Percentiles rank a stretch among this genome's conserved stretches.
Evolutionary conservation across 805 yeast genomes (phyloP).

Genomic region (Wickerhamomyces kurtzmanii): DNA sequence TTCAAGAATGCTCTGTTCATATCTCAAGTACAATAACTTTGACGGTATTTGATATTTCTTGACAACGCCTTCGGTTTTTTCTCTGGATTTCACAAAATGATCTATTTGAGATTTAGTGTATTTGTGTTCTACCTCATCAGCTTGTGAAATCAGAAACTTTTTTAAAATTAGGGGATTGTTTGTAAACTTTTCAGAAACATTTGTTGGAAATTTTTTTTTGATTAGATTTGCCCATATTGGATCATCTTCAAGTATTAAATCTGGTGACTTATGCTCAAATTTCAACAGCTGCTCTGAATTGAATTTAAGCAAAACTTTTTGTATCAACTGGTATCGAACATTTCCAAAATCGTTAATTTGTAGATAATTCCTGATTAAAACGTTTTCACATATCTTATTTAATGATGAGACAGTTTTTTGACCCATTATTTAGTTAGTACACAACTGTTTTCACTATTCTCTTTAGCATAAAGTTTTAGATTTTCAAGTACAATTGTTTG

Average conservation of each 20-base stretch:
- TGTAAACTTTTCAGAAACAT: conserved; percentile 19
- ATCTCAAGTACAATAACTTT: conserved; percentile 22
- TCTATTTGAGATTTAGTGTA: conserved; percentile 5
- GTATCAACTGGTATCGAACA: conserved; percentile 21
- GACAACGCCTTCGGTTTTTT: conserved; percentile 1
- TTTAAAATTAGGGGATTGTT: conserved; percentile 11
- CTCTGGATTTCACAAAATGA: conserved; percentile 6
- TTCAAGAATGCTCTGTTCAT: conserved; percentile 19
- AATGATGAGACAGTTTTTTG: conserved; percentile 9
- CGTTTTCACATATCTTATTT: conserved; percentile 14
- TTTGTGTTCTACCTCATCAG: conserved; percentile 9
- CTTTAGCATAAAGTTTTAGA: too few relatives aligned
- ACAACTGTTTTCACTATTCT: too few relatives aligned
- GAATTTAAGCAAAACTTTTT: conserved; percentile 17
- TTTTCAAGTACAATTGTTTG: too few relatives aligned
- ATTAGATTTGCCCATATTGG: conserved; percentile 22
- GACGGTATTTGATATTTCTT: conserved; percentile 24
- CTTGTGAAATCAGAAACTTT: conserved; percentile 10
- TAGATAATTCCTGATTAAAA: conserved; percentile 9
- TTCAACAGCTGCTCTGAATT: conserved; percentile 20
- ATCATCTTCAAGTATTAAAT: conserved; percentile 26
- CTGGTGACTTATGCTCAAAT: conserved; percentile 21
- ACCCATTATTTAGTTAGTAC: too few relatives aligned
- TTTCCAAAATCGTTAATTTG: conserved; percentile 17
- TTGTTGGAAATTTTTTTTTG: conserved; percentile 23